Base-by-base conservation (phyloP, 2,329 filamentous ascomycete species). In the Davidsoniella eucalypti region DNA sequence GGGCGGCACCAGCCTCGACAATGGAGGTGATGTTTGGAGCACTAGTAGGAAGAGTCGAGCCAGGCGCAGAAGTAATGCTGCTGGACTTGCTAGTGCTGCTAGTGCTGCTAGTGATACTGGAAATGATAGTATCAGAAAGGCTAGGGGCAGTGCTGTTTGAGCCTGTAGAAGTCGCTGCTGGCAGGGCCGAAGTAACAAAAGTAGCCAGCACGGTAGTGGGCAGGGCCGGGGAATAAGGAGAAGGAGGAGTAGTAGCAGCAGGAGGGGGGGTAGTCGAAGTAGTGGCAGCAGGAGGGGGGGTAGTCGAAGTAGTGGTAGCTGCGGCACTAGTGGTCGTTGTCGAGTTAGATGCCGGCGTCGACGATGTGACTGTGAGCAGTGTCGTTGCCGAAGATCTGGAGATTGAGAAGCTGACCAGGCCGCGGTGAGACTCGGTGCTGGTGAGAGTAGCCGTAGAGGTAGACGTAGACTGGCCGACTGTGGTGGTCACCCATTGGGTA, bases 1-100 rank as follows among this genome's bases (percentile, higher is more conserved):
- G 4, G 36, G 41, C 39, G 26, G 43, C 51, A 5, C 18, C 36
- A 33, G 38, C 38, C 36, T 52, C 45, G 18, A 46, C 37, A 6
- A 53, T 47, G 8, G 47, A 45, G 7, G 47, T 50, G 29, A 53
- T 41, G 25, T 26, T 12, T 7, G 39, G 33, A 21, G 29, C 8
- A 18, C 17, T 8, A 10, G 42, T 25, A 14, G 47, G 37, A 21
- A 21, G 4, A 12, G 42, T 33, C 5, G 25, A 16, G 26, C 6
- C 18, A 16, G 46, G 17, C 14, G 42, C 21, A 10, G 26, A 8
- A 42, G 36, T 17, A 33, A 43, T 39, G 23, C 16, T 44, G 23
- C 29, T 49, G 2, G 48, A 37, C 14, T 29, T 39, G 12, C 42
- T 9, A n/a, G 18, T 33, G 12, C 42, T 9, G 9, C n/a, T 33